Evolutionary conservation across 2,329 filamentous ascomycete species (phyloP).

Genomic region (Leptographium radiaticola): DNA sequence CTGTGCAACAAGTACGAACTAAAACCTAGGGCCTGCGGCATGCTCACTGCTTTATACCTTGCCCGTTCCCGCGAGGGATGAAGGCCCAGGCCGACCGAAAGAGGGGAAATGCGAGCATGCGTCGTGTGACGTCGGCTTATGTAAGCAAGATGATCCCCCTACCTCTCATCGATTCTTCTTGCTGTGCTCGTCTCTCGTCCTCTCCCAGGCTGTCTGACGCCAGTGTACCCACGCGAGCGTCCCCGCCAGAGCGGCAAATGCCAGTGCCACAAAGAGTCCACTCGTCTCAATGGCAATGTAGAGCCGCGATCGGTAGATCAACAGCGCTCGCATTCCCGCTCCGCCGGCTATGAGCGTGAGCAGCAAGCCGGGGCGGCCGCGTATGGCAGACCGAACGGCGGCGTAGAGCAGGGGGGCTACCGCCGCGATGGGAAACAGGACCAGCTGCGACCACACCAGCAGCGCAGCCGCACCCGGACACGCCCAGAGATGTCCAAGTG

Average conservation of each 20-base stretch:
- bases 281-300: constrained; percentile 25
- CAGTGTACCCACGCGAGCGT: neutral
- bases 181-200: neutral
- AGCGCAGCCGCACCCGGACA: neutral
- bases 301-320: constrained; percentile 22
- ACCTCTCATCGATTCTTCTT: neutral
- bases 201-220: neutral
- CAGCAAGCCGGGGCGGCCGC: constrained; percentile 10
- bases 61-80: neutral
- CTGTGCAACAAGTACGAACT: too few relatives aligned
- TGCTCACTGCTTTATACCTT: too few relatives aligned
- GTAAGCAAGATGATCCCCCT: too few relatives aligned
- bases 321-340: constrained; percentile 11
- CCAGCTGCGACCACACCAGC: constrained; percentile 7
- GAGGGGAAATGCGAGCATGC: neutral
- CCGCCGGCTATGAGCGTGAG: constrained; percentile 6
- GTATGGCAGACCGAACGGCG: neutral
- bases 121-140: too few relatives aligned
- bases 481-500: too few relatives aligned
- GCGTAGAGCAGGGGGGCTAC: constrained; percentile 10
- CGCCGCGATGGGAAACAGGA: constrained; percentile 2
- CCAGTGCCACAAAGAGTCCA: constrained; percentile 19
- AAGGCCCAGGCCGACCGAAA: neutral
- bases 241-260: constrained; percentile 3
- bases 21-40: too few relatives aligned